Evolutionary conservation across 169 alveolate genomes (phyloP).

Genomic region (Plasmodium yoelii): DNA sequence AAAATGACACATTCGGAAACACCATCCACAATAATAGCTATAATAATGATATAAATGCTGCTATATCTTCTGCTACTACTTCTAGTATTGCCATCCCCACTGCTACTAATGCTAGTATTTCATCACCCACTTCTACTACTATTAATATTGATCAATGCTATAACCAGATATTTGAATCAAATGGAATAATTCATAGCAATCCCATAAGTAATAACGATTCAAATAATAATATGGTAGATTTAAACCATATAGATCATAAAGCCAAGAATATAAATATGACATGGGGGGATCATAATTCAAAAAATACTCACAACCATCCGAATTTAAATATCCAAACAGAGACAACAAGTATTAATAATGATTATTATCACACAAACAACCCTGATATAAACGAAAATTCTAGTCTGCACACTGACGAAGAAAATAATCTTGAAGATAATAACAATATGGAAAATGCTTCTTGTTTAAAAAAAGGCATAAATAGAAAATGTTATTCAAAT

Average conservation of each 20-base stretch:
- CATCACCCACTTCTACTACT: too few relatives aligned
- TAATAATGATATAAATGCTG: neutral
- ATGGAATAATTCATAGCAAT: neutral
- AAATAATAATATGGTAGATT: constrained; percentile 5
- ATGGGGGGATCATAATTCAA: neutral
- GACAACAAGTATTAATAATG: constrained; percentile 5
- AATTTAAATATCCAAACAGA: neutral
- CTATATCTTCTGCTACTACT: too few relatives aligned
- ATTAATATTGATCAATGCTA: too few relatives aligned
- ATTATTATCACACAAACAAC: neutral
- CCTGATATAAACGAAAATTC: too few relatives aligned
- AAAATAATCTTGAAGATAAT: too few relatives aligned
- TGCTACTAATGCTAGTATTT: too few relatives aligned
- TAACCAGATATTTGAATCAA: too few relatives aligned
- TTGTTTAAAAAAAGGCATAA: constrained; percentile 3
- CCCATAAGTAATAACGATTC: neutral
- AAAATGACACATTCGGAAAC: neutral
- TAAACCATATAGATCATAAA: constrained; percentile 3
- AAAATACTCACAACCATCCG: constrained; percentile 5
- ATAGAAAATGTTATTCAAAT: neutral
- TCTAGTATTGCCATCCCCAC: too few relatives aligned
- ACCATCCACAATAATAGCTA: neutral
- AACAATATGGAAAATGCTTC: too few relatives aligned
- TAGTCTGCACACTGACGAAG: too few relatives aligned
- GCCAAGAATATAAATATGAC: constrained; percentile 7